Percentiles rank a stretch among this genome's conserved stretches.
Conservation (phyloP, 805 yeast genomes). For the Cyberlindnera amylophila region DNA sequence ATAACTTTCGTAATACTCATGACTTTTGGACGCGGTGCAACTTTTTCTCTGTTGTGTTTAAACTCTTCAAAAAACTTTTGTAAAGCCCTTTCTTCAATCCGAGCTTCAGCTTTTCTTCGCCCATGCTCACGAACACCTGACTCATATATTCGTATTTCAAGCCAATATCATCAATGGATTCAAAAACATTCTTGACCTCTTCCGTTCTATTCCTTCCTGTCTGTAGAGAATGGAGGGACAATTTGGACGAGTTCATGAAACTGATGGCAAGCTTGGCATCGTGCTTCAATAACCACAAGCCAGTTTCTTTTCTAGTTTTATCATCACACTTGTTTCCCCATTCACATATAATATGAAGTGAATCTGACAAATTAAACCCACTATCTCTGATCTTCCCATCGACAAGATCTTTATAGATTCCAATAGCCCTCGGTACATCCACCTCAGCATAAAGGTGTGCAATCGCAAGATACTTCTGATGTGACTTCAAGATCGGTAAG, state of each 20-base stretch:
- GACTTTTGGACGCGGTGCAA: constrained; percentile 1
- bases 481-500: constrained; percentile 9
- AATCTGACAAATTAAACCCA: constrained; percentile 7
- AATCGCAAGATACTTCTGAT: constrained; percentile 14
- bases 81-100: constrained; percentile 16
- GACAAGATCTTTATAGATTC: constrained; percentile 10
- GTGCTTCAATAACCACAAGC: constrained; percentile 21
- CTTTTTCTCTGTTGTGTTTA: constrained; percentile 4
- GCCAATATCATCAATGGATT: constrained; percentile 18
- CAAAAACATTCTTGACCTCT: constrained; percentile 17
- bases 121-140: constrained; percentile 21
- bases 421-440: constrained; percentile 9
- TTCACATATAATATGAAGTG: constrained; percentile 13
- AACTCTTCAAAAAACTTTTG: constrained; percentile 13
- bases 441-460: constrained; percentile 8
- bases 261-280: constrained; percentile 22
- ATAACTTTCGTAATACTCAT: not conserved
- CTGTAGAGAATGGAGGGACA: constrained; percentile 11
- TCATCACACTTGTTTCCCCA: constrained; percentile 14
- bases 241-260: constrained; percentile 18
- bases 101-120: constrained; percentile 17
- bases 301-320: constrained; percentile 13
- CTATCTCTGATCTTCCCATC: constrained; percentile 16
- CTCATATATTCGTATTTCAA: constrained; percentile 19
- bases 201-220: constrained; percentile 13